These are phyloP conservation scores for Yarrowia keelungensis DNA, from an alignment of 805 yeast genomes.

Conservation along the genomic window DNA sequence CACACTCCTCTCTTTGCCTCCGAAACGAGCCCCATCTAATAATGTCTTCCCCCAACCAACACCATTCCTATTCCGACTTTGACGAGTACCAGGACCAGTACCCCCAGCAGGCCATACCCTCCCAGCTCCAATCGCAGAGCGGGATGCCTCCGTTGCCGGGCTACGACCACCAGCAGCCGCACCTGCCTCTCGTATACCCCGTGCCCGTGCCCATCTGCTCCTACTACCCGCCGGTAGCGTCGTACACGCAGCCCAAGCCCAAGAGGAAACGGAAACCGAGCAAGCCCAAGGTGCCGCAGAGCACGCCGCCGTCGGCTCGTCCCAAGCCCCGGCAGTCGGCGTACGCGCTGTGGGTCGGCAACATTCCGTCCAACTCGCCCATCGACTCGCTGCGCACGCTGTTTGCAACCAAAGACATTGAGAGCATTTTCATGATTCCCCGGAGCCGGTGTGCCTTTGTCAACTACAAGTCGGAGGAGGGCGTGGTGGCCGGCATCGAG, in stretches of 20 bases:
- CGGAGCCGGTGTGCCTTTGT: conserved; percentile 55
- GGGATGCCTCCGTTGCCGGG: neutral
- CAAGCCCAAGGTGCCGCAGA: conserved; percentile 4
- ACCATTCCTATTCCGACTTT: neutral
- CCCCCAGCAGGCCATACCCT: conserved; percentile 5
- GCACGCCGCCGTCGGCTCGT: neutral
- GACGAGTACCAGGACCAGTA: conserved; percentile 25
- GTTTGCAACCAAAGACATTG: conserved; percentile 51
- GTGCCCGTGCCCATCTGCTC: conserved; percentile 31
- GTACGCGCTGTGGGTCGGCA: conserved; percentile 58
- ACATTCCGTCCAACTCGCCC: conserved; percentile 51
- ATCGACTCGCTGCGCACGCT: conserved; percentile 50
- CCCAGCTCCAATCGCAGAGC: neutral
- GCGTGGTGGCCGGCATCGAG: conserved; percentile 48
- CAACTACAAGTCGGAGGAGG: conserved; percentile 49
- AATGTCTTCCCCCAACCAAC: conserved; percentile 23
- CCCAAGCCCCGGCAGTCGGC: conserved; percentile 32
- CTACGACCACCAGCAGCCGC: conserved; percentile 14
- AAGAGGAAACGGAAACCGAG: conserved; percentile 26
- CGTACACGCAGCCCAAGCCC: conserved; percentile 43
- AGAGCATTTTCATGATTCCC: conserved; percentile 52
- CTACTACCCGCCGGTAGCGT: conserved; percentile 47
- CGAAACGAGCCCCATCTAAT: conserved; percentile 29
- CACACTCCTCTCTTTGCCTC: conserved; percentile 27
- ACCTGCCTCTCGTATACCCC: conserved; percentile 19